These are phyloP conservation scores for Claviceps arundinis DNA, from an alignment of 2,329 filamentous ascomycete species.

Conservation along the genomic window DNA sequence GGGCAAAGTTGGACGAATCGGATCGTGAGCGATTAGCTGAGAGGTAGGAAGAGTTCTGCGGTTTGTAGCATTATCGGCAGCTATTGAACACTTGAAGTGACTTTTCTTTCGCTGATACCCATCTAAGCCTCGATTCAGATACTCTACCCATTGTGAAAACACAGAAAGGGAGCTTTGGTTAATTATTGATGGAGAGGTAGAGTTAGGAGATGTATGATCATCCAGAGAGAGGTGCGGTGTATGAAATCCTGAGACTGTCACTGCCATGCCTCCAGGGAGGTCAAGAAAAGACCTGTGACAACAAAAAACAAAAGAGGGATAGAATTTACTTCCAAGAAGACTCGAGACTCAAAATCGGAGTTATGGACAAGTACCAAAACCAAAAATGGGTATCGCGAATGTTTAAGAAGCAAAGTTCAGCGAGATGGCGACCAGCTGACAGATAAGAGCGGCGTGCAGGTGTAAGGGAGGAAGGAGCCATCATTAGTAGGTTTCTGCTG, in stretches of 20 bases:
- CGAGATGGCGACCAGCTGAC: constrained; percentile 7
- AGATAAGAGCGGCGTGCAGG: not conserved
- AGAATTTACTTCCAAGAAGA: constrained; percentile 27
- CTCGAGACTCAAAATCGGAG: not conserved
- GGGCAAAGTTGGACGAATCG: not conserved
- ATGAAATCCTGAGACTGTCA: constrained; percentile 12
- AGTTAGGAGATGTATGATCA: not conserved
- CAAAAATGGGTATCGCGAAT: constrained; percentile 22
- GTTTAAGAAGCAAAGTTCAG: constrained; percentile 19
- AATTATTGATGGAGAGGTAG: not conserved
- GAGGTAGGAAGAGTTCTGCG: not conserved
- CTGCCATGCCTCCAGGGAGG: constrained; percentile 20
- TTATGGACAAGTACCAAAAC: constrained; percentile 21
- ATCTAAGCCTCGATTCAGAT: not conserved
- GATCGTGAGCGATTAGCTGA: not conserved
- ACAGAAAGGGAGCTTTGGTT: not conserved
- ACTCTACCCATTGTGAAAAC: not conserved
- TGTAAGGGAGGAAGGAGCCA: constrained; percentile 1
- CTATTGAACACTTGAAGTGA: constrained; percentile 9
- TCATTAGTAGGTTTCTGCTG: not conserved
- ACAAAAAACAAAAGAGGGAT: constrained; percentile 20
- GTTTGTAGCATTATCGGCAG: constrained; percentile 9
- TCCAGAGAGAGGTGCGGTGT: constrained; percentile 10
- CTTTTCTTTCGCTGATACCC: not conserved
- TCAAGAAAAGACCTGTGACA: constrained; percentile 17